Evolutionary conservation across 2,329 filamentous ascomycete species (phyloP).

Genomic region (Alternaria ventricosa): DNA sequence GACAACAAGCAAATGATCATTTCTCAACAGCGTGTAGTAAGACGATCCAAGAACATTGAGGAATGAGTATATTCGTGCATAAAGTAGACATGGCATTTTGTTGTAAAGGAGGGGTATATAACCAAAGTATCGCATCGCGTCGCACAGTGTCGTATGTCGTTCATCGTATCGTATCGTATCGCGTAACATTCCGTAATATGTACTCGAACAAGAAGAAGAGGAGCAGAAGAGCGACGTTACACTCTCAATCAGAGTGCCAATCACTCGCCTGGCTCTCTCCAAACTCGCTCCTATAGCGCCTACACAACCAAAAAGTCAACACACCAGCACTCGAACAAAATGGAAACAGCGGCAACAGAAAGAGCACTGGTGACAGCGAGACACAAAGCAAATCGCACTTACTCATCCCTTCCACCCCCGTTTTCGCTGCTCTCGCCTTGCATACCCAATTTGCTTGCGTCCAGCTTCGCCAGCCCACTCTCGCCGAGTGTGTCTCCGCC

Average conservation of each 20-base stretch:
- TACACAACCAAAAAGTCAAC: conserved; percentile 10
- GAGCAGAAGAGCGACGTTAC: background rate
- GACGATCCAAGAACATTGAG: rapidly evolving
- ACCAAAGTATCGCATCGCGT: background rate
- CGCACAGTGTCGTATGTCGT: background rate
- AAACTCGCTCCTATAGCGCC: conserved; percentile 27
- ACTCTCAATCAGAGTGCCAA: conserved; percentile 27
- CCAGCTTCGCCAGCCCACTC: conserved; percentile 33
- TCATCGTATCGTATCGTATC: background rate
- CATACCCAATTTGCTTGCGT: conserved; percentile 16
- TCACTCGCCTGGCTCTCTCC: conserved; percentile 29
- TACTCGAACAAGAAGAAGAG: background rate
- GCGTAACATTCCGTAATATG: background rate
- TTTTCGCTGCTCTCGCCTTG: conserved; percentile 34
- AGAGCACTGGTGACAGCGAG: background rate
- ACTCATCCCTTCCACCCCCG: conserved; percentile 26
- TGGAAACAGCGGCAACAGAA: background rate
- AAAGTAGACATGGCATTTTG: background rate
- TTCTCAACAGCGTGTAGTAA: background rate
- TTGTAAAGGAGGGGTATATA: conserved; percentile 1
- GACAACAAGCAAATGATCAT: background rate
- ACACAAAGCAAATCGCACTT: conserved; percentile 13
- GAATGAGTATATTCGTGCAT: background rate
- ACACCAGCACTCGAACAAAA: conserved; percentile 1
- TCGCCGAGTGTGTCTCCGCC: conserved; percentile 40